A percentile compares a stretch with the other conserved stretches of the same genome.
Conservation (phyloP, 441 rosid species). For the Hura crepitans region DNA sequence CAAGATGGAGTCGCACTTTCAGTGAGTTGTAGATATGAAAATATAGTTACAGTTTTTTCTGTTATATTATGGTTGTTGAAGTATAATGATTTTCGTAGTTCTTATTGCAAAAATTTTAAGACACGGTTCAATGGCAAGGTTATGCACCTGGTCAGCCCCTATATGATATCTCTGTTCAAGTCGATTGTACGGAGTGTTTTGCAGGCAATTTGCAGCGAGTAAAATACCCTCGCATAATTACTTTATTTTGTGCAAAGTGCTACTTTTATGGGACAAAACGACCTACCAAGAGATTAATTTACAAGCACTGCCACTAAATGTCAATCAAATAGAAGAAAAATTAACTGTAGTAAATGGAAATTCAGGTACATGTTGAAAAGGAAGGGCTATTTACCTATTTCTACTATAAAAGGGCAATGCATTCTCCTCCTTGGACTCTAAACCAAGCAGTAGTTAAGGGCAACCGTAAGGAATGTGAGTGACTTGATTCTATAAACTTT, state of each 20-base stretch:
- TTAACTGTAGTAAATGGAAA: not conserved
- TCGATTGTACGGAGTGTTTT: too few relatives aligned
- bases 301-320: too few relatives aligned
- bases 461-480: slow-evolving; percentile 11
- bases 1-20: not conserved
- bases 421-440: slow-evolving; percentile 25
- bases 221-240: too few relatives aligned
- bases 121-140: too few relatives aligned
- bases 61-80: not conserved
- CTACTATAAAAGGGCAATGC: slow-evolving; percentile 18
- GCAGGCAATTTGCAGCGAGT: too few relatives aligned
- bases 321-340: not conserved
- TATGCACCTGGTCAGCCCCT: too few relatives aligned
- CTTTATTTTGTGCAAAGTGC: too few relatives aligned
- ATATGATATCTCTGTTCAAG: too few relatives aligned
- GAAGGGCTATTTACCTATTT: slow-evolving; percentile 27
- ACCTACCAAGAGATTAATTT: too few relatives aligned
- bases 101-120: too few relatives aligned
- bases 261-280: too few relatives aligned
- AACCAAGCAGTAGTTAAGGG: slow-evolving; percentile 26
- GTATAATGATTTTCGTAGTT: not conserved
- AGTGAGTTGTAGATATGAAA: slow-evolving; percentile 1
- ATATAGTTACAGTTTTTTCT: not conserved
- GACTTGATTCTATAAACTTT: slow-evolving; percentile 21
- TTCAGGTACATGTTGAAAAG: slow-evolving; percentile 17